These are phyloP conservation scores for Bipolaris bicolor DNA, from an alignment of 2,329 filamentous ascomycete genomes.

Conservation along the genomic window DNA sequence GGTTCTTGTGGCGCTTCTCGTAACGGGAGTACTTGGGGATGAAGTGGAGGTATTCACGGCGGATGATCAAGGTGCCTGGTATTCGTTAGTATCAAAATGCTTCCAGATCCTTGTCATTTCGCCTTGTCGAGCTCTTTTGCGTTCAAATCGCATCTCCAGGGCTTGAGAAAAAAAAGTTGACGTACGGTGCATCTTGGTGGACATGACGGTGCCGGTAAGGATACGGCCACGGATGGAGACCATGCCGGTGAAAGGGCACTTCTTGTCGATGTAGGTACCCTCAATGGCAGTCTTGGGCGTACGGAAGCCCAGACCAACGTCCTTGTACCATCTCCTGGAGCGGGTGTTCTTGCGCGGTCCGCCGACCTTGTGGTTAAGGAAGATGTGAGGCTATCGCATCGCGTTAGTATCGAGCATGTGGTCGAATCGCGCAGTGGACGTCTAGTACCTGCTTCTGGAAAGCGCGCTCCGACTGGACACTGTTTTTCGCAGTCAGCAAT, in stretches of 20 bases:
- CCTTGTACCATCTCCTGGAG: slow-evolving; percentile 94
- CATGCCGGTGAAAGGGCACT: slow-evolving; percentile 99
- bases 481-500: slow-evolving; percentile 63
- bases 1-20: slow-evolving; percentile 99
- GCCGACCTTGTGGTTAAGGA: slow-evolving; percentile 94
- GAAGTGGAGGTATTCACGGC: slow-evolving; percentile 99
- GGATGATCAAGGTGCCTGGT: slow-evolving; percentile 84
- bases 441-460: slow-evolving; percentile 77
- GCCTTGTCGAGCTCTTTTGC: background rate
- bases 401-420: slow-evolving; percentile 38
- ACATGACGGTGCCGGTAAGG: slow-evolving; percentile 97
- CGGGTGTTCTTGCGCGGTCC: slow-evolving; percentile 59
- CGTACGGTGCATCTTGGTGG: slow-evolving; percentile 99
- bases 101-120: slow-evolving; percentile 14
- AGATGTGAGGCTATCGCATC: slow-evolving; percentile 89
- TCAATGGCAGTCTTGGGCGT: slow-evolving; percentile 99
- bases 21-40: slow-evolving; percentile 99
- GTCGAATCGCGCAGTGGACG: slow-evolving; percentile 21
- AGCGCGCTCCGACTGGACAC: slow-evolving; percentile 99
- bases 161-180: slow-evolving; percentile 10
- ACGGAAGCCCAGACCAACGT: slow-evolving; percentile 98
- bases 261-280: slow-evolving; percentile 99
- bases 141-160: background rate
- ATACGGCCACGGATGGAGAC: slow-evolving; percentile 99
- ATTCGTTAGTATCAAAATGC: slow-evolving; percentile 24